Conservation (phyloP, 805 yeast species). For the Geotrichum ghanense region DNA sequence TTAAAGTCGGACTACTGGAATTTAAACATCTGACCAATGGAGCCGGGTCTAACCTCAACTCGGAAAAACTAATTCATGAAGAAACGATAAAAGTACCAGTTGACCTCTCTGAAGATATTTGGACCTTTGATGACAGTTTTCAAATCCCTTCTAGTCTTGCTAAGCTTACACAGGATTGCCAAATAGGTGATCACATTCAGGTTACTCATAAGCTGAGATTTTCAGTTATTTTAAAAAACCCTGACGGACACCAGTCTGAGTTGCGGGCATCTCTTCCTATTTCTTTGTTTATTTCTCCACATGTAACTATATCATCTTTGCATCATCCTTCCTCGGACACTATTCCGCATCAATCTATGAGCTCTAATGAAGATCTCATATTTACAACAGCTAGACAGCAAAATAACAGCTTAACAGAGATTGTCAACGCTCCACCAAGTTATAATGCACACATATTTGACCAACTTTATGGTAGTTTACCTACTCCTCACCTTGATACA, state of each 20-base stretch:
- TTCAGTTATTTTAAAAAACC: slow-evolving; percentile 64
- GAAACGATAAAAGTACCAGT: slow-evolving; percentile 33
- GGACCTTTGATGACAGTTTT: slow-evolving; percentile 60
- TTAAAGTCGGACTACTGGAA: slow-evolving; percentile 60
- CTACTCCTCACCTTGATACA: slow-evolving; percentile 27
- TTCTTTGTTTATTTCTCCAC: slow-evolving; percentile 65
- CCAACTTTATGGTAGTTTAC: slow-evolving; percentile 53
- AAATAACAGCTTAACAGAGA: slow-evolving; percentile 14
- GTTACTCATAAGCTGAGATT: slow-evolving; percentile 85
- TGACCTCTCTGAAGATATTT: slow-evolving; percentile 37
- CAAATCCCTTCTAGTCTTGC: slow-evolving; percentile 63
- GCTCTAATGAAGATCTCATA: slow-evolving; percentile 5
- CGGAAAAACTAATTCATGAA: slow-evolving; percentile 53
- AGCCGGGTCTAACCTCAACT: slow-evolving; percentile 43
- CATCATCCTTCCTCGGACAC: slow-evolving; percentile 13
- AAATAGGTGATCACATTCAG: slow-evolving; percentile 53
- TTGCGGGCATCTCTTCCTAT: slow-evolving; percentile 84
- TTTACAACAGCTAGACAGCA: slow-evolving; percentile 26
- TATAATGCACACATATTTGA: slow-evolving; percentile 73
- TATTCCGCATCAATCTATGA: slow-evolving; percentile 6
- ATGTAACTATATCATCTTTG: slow-evolving; percentile 55
- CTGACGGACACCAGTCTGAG: slow-evolving; percentile 90
- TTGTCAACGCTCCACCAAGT: slow-evolving; percentile 66
- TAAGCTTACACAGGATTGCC: slow-evolving; percentile 80
- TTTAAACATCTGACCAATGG: slow-evolving; percentile 47